Evolutionary conservation across 2,329 filamentous ascomycete species (phyloP), one percentile per base, ranked within the genome.

Genomic region (Xenoacremonium recifei): DNA sequence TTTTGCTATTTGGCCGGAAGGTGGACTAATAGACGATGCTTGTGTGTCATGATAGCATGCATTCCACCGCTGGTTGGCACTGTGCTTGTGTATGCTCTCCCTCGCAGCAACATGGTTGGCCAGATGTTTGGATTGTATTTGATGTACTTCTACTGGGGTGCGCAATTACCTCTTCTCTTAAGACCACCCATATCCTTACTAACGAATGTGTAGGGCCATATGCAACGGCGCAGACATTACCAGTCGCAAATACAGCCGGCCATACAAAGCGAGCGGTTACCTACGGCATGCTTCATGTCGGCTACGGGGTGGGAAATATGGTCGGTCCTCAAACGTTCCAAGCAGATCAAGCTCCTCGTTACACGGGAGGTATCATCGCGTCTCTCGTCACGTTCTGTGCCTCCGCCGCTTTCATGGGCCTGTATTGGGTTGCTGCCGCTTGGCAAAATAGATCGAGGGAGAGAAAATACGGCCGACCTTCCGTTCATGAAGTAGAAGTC

Each of bases 261-360:
- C 58, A 63, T 35, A 65, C 62, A 6, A 65, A 65, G 45, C 61
- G 70, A 45, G 58, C 55, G 0, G 71, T 70, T 2, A 53, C 61
- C 5, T 72, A 72, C 16, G 56, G 71, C 19, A 60, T 71, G 15
- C 61, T 72, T 7, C 71, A 73, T 47, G 56, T 74, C 13, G 71
- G 69, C 0, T 77, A 58, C 41, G 55, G 47, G 13, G 21, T 34
- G 1, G 60, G 62, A 13, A 69, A 69, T 40, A 63, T 69, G 39
- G 61, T 68, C 17, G 64, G 57, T 0, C 66, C 67, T 0, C 55
- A 64, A 39, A 64, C 65, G n/a, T 70, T 69, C 50, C 54, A 59
- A 20, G 42, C 61, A 1, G 42, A 50, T 0, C 61, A 69, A 32
- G 57, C 60, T 0, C 67, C 60, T 0, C 40, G 51, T 3, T 70